A percentile compares a stretch with the other conserved stretches of the same genome.
These are phyloP conservation scores for Leccinum huronense DNA, from an alignment of 1,284 basidiomycete species.

Conservation along the genomic window DNA sequence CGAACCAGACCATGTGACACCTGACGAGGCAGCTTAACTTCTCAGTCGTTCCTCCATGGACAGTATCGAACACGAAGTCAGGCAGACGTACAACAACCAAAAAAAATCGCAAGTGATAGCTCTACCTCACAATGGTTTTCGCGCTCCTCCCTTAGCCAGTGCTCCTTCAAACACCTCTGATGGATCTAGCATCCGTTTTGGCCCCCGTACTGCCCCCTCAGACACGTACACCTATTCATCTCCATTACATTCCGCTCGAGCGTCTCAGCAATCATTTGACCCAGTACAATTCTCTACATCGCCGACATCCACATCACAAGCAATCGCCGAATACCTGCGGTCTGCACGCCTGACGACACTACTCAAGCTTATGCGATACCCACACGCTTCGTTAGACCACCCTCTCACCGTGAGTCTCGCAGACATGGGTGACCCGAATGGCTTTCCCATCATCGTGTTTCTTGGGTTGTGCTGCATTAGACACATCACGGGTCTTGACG, in stretches of 20 bases:
- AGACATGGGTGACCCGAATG: slow-evolving; percentile 81
- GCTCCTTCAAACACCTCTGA: slow-evolving; percentile 32
- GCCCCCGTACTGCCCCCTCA: slow-evolving; percentile 17
- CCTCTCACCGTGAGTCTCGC: slow-evolving; percentile 88
- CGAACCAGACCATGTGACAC: slow-evolving; percentile 46
- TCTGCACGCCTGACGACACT: slow-evolving; percentile 83
- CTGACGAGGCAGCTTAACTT: slow-evolving; percentile 59
- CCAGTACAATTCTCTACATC: slow-evolving; percentile 42
- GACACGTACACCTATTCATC: slow-evolving; percentile 33
- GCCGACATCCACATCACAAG: slow-evolving; percentile 56
- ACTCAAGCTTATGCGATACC: slow-evolving; percentile 73
- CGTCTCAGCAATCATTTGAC: slow-evolving; percentile 48
- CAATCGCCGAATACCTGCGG: slow-evolving; percentile 80
- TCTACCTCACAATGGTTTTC: slow-evolving; percentile 30
- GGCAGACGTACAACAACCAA: slow-evolving; percentile 62
- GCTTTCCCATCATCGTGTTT: slow-evolving; percentile 87
- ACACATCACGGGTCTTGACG: slow-evolving; percentile 92
- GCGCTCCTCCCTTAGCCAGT: slow-evolving; percentile 26
- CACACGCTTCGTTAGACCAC: slow-evolving; percentile 70
- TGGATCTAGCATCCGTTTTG: slow-evolving; percentile 27
- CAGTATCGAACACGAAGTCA: slow-evolving; percentile 78
- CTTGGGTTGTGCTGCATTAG: slow-evolving; percentile 92
- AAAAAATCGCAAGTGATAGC: slow-evolving; percentile 42
- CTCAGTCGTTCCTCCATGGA: slow-evolving; percentile 77
- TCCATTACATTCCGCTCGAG: slow-evolving; percentile 45